Base-by-base conservation (phyloP, 2,329 filamentous ascomycete species). In the Diaporthe sp. region DNA sequence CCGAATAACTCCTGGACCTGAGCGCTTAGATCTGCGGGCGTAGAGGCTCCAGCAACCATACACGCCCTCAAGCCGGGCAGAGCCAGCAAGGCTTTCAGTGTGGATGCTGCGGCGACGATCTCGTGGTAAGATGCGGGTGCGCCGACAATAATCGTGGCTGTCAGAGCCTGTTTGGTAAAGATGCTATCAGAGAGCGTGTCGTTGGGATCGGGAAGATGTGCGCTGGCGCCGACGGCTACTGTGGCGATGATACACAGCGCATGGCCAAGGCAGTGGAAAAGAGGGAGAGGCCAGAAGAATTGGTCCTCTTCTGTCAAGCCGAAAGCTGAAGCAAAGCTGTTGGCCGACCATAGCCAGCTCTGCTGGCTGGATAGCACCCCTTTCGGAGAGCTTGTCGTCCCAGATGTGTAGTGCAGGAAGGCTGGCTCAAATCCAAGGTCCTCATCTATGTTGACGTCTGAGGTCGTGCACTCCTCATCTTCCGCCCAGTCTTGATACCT, bases 321-420 rank as follows among this genome's bases (percentile, higher is more conserved):
- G 31, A 73, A 61, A 8, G 19, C 17, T 3, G 61, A 39, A 2
- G 25, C 60, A 39, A 67, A 73, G 25, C 46, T 55, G 49, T 42
- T 42, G 10, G 71, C 71, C 2, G 71, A 67, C 60, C 49, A 73
- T 4, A 73, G 28, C 71, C 71, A 73, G 17, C n/a, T 53, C 2
- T 51, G 58, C 60, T 68, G 60, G 25, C 44, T 42, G 34, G 71
- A 67, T 19, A 73, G 15, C 1, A 73, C 71, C 3, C 60, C 71
- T 22, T 68, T 73, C 1, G 71, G 71, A 28, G 46, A 51, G 60
- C 71, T 31, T 17, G 71, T 73, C 31, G 71, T 73, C 7, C 71
- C 71, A n/a, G 71, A 67, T 4, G 71, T 73, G 19, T 67, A 73
- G 28, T 73, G 71, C 15, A 73, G 22, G 22, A 62, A 73, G 13